These are phyloP conservation scores for Colletotrichum sidae DNA, from an alignment of 2,329 filamentous ascomycete species.

Conservation along the genomic window DNA sequence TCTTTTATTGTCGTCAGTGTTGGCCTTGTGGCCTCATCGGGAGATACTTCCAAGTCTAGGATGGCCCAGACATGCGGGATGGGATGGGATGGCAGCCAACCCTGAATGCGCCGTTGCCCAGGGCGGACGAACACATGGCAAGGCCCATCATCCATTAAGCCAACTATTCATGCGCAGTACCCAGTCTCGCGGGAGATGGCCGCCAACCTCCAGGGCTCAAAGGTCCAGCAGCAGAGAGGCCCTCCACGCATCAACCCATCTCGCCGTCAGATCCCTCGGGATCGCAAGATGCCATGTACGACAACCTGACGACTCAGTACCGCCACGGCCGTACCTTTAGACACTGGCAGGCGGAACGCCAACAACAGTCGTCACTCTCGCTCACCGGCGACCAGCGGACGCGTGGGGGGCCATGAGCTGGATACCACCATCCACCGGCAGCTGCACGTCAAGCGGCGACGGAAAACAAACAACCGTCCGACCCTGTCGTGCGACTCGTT, in stretches of 20 bases:
- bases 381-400: conserved; percentile 27
- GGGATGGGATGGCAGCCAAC: conserved; percentile 26
- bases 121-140: conserved; percentile 26
- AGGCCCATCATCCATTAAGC: conserved; percentile 19
- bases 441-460: conserved; percentile 25
- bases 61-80: conserved; percentile 32
- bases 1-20: conserved; percentile 21
- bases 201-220: conserved; percentile 1
- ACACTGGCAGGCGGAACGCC: conserved; percentile 20
- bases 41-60: conserved; percentile 28
- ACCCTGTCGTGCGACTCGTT: conserved; percentile 17
- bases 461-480: conserved; percentile 6
- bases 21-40: conserved; percentile 42
- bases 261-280: conserved; percentile 26
- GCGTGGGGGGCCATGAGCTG: conserved; percentile 11
- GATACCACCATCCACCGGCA: not conserved
- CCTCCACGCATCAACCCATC: conserved; percentile 30
- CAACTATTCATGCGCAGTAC: conserved; percentile 21
- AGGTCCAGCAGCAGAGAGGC: not conserved
- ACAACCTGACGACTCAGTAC: conserved; percentile 31
- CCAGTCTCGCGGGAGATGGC: conserved; percentile 23
- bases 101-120: conserved; percentile 28
- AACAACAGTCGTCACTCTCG: not conserved
- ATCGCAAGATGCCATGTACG: conserved; percentile 31
- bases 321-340: conserved; percentile 19